Evolutionary conservation across 2,329 filamentous ascomycete species (phyloP).

Genomic region (Ascochyta clinopodiicola): DNA sequence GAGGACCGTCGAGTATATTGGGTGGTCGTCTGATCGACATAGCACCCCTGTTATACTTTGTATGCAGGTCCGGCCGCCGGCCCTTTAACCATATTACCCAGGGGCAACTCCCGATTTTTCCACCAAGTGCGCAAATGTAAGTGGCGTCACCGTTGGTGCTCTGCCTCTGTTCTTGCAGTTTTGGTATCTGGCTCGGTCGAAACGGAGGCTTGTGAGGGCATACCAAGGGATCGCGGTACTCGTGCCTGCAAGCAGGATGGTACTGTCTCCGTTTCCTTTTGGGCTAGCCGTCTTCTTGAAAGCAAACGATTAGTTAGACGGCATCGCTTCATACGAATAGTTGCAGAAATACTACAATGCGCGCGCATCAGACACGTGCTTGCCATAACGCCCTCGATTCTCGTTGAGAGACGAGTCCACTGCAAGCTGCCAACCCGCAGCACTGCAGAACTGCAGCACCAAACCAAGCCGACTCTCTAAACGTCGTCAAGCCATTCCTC

Average conservation of each 20-base stretch:
- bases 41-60: neutral
- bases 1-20: neutral
- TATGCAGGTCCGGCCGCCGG: conserved; percentile 19
- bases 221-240: neutral
- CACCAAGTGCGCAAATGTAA: conserved; percentile 5
- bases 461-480: neutral
- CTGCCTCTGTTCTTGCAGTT: neutral
- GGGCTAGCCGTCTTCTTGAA: neutral
- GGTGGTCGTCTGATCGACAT: conserved; percentile 9
- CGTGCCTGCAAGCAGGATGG: neutral
- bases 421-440: neutral
- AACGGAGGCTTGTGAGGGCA: neutral
- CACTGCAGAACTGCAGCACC: neutral
- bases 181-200: neutral
- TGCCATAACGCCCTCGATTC: neutral
- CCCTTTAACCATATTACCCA: conserved; percentile 16
- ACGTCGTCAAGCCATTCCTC: neutral
- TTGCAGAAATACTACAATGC: neutral
- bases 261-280: neutral
- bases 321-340: neutral
- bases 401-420: neutral
- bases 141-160: neutral
- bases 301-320: neutral
- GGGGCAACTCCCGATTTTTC: neutral
- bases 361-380: neutral